Conservation (phyloP, 2,329 filamentous ascomycete genomes). For the Ophiocordyceps robertsii region DNA sequence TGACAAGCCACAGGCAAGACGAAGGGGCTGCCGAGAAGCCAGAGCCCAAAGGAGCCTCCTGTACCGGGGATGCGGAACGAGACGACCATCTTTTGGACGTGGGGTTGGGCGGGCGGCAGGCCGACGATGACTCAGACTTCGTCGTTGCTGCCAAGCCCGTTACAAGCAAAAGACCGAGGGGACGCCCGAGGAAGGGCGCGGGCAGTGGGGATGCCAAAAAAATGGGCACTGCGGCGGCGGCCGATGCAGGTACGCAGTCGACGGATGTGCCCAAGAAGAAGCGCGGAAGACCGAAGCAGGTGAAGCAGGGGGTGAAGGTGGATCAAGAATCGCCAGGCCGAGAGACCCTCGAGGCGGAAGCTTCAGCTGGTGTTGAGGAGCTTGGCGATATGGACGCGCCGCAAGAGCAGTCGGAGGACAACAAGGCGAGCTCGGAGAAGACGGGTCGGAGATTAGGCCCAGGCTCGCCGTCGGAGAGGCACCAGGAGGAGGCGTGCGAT, state of each 20-base stretch:
- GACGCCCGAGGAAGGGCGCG: slow-evolving; percentile 17
- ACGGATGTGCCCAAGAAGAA: slow-evolving; percentile 16
- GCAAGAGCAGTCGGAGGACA: too few species aligned
- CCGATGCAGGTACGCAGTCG: neutral
- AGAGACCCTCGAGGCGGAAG: too few species aligned
- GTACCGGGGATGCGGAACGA: neutral
- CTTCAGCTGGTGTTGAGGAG: neutral
- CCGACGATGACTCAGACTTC: slow-evolving; percentile 6
- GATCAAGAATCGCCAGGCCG: neutral
- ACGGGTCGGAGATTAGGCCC: too few species aligned
- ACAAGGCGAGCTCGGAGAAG: too few species aligned
- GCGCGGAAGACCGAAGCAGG: slow-evolving; percentile 29
- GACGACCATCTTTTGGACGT: neutral
- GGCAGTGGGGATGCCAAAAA: slow-evolving; percentile 2
- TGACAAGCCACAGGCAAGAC: neutral
- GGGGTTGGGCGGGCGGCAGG: neutral
- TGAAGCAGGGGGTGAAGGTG: neutral
- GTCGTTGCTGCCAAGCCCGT: slow-evolving; percentile 3
- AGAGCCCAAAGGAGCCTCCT: neutral
- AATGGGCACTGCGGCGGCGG: slow-evolving; percentile 1
- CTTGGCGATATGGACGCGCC: neutral
- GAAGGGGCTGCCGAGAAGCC: neutral
- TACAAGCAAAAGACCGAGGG: slow-evolving; percentile 16
- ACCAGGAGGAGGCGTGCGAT: too few species aligned
- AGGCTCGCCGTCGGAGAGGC: too few species aligned